Conservation (phyloP, 768 basidiomycete species). For the Lepiota brunneoincarnata region DNA sequence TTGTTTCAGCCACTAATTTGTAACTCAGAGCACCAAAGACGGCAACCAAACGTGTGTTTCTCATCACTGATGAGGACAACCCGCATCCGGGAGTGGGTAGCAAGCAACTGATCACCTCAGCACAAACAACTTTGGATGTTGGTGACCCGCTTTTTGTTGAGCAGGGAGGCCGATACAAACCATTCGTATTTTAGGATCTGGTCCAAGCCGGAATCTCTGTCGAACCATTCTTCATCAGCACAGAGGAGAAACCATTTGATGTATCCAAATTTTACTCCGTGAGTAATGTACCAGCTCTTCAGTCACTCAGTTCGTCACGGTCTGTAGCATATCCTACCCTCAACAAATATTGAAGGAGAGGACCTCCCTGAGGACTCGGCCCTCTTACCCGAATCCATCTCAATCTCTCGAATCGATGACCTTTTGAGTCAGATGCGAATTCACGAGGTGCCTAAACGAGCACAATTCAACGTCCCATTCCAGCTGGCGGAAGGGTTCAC, state of each 20-base stretch:
- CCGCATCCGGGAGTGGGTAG: slow-evolving; percentile 59
- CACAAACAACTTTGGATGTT: slow-evolving; percentile 69
- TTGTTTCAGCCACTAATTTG: background rate
- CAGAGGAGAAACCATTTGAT: slow-evolving; percentile 65
- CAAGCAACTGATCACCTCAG: slow-evolving; percentile 62
- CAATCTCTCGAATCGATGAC: slow-evolving; percentile 75
- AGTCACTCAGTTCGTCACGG: background rate
- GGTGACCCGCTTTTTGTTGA: slow-evolving; percentile 20
- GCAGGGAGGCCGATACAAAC: background rate
- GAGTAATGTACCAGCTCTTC: slow-evolving; percentile 18
- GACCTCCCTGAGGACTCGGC: slow-evolving; percentile 39
- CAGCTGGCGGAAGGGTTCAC: slow-evolving; percentile 69
- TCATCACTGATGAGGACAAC: slow-evolving; percentile 89
- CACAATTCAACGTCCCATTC: slow-evolving; percentile 80
- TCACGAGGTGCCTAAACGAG: slow-evolving; percentile 80
- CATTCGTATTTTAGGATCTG: slow-evolving; percentile 57
- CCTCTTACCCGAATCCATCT: slow-evolving; percentile 65
- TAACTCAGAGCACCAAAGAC: slow-evolving; percentile 72
- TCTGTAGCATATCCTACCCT: slow-evolving; percentile 58
- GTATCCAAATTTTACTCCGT: slow-evolving; percentile 78
- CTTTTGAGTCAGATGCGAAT: slow-evolving; percentile 78
- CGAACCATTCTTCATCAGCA: slow-evolving; percentile 88
- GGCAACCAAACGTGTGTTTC: slow-evolving; percentile 88
- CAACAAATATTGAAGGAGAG: slow-evolving; percentile 49
- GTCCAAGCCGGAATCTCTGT: slow-evolving; percentile 74